These are phyloP conservation scores for Alternaria rosae DNA, from an alignment of 2,329 filamentous ascomycete genomes.

Conservation along the genomic window DNA sequence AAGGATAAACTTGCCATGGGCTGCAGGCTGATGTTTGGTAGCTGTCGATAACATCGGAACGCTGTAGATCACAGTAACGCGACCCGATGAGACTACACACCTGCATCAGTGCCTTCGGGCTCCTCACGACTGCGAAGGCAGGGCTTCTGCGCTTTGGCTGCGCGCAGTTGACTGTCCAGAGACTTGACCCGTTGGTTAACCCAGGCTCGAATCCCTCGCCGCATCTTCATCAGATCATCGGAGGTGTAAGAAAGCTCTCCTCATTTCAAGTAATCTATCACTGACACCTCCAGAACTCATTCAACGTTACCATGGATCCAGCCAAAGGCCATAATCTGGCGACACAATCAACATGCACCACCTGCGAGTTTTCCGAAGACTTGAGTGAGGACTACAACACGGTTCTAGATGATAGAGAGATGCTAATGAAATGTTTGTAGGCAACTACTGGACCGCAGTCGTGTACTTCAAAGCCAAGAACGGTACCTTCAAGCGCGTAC, in stretches of 20 bases:
- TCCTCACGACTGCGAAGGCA: slow-evolving; percentile 28
- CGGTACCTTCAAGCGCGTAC: slow-evolving; percentile 52
- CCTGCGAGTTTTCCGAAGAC: slow-evolving; percentile 55
- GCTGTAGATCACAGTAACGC: background rate
- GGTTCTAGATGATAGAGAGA: background rate
- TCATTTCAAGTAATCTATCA: background rate
- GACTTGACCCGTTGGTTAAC: slow-evolving; percentile 43
- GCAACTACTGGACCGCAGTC: slow-evolving; percentile 45
- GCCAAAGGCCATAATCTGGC: slow-evolving; percentile 34
- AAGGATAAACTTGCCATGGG: background rate
- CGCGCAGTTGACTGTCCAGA: slow-evolving; percentile 35
- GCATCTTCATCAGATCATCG: slow-evolving; percentile 53
- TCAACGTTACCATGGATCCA: slow-evolving; percentile 55
- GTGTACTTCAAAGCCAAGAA: slow-evolving; percentile 39
- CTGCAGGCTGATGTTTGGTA: background rate
- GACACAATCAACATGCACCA: slow-evolving; percentile 52
- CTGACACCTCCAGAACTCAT: slow-evolving; percentile 48
- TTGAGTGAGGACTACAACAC: slow-evolving; percentile 12
- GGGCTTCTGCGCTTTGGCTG: slow-evolving; percentile 38
- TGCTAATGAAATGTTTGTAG: slow-evolving; percentile 16
- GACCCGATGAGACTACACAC: slow-evolving; percentile 27
- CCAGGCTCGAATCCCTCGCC: slow-evolving; percentile 47
- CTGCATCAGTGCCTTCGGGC: slow-evolving; percentile 25
- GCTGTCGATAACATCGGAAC: background rate
- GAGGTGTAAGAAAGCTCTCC: slow-evolving; percentile 38